Conservation (phyloP, 2,329 filamentous ascomycete species). For the Epichloe sibirici region DNA sequence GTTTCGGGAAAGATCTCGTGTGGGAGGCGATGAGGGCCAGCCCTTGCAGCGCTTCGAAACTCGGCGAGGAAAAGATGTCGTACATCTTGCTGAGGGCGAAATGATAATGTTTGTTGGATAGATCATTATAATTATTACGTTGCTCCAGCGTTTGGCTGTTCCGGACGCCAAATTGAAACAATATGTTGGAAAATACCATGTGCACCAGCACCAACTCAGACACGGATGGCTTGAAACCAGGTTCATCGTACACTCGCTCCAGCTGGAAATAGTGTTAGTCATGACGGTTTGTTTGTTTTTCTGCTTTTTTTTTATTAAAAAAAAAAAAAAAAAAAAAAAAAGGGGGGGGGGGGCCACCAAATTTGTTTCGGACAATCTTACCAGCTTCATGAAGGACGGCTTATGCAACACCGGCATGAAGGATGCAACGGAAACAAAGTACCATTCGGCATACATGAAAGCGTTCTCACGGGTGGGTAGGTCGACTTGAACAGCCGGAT, state of each 20-base stretch:
- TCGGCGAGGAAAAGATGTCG: conserved; percentile 48
- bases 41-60: conserved; percentile 58
- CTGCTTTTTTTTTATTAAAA: too few species aligned
- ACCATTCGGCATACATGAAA: conserved; percentile 61
- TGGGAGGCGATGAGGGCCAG: conserved; percentile 60
- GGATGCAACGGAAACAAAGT: conserved; percentile 57
- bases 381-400: conserved; percentile 56
- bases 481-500: conserved; percentile 42
- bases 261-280: conserved; percentile 28
- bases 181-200: conserved; percentile 68
- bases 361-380: conserved; percentile 25
- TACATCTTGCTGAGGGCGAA: conserved; percentile 59
- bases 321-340: not conserved
- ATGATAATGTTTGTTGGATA: conserved; percentile 69
- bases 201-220: conserved; percentile 61
- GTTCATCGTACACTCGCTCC: conserved; percentile 57
- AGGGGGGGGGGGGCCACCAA: too few species aligned
- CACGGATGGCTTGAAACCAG: conserved; percentile 45
- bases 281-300: not conserved
- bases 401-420: conserved; percentile 70
- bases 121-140: conserved; percentile 43
- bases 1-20: conserved; percentile 66
- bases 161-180: conserved; percentile 63
- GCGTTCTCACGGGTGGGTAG: conserved; percentile 54
- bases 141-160: conserved; percentile 47